Percentiles rank a stretch among this genome's conserved stretches.
These are phyloP conservation scores for Paralagenidium karlingii DNA, from an alignment of 352 stramenopile species.

Conservation along the genomic window DNA sequence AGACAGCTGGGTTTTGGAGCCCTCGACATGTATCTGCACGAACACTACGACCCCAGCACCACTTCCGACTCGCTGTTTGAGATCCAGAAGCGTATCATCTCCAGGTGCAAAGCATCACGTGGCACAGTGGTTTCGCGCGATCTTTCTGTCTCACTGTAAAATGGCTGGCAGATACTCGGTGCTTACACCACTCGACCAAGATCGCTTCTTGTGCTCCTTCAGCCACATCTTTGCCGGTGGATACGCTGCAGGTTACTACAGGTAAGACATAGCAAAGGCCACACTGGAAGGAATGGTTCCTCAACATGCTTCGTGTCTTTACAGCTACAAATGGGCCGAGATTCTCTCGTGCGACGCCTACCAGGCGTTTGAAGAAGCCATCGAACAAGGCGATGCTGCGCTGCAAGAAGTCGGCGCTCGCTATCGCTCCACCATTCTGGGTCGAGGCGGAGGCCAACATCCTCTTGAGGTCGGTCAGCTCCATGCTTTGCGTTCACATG, in stretches of 20 bases:
- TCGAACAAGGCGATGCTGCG: constrained; percentile 25
- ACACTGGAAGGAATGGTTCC: not conserved
- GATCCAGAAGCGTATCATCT: constrained; percentile 84
- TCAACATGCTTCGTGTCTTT: constrained; percentile 2
- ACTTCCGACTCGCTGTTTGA: constrained; percentile 89
- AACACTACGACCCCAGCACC: constrained; percentile 44
- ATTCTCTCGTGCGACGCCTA: constrained; percentile 97
- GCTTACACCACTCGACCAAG: constrained; percentile 83
- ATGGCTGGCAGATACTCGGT: constrained; percentile 57
- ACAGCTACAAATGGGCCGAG: constrained; percentile 94
- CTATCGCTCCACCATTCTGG: constrained; percentile 93
- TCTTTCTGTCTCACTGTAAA: not conserved
- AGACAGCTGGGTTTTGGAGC: constrained; percentile 93
- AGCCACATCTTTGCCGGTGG: constrained; percentile 97
- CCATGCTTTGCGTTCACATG: no score
- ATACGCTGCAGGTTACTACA: constrained; percentile 97
- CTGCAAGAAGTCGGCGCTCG: constrained; percentile 72
- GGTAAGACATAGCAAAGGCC: constrained; percentile 32
- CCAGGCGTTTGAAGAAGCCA: constrained; percentile 94
- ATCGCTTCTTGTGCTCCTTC: constrained; percentile 98
- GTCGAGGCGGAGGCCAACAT: constrained; percentile 74
- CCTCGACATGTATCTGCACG: constrained; percentile 78
- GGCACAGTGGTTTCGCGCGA: not conserved
- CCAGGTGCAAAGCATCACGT: constrained; percentile 34
- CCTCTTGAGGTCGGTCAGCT: constrained; percentile 31